A percentile compares a stretch with the other conserved stretches of the same genome.
Evolutionary conservation across 2,329 filamentous ascomycete species (phyloP).

Genomic region (Penicillium capsulatum): DNA sequence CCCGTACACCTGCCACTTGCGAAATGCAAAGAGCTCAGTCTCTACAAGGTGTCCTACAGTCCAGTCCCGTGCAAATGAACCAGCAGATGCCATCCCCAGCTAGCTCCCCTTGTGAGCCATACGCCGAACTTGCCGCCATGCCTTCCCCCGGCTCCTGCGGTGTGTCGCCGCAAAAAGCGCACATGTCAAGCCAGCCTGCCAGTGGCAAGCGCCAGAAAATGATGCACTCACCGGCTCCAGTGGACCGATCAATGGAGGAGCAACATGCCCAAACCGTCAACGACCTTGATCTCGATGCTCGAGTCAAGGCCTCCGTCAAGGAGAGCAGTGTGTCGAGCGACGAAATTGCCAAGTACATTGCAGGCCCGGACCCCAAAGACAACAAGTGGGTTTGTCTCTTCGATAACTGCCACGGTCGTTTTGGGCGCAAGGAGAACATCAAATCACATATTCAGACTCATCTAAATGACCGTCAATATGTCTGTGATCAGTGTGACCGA

Average conservation of each 20-base stretch:
- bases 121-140: constrained; percentile 50
- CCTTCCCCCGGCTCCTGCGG: constrained; percentile 25
- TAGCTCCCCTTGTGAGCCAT: constrained; percentile 46
- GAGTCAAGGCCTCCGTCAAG: constrained; percentile 59
- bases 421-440: constrained; percentile 98
- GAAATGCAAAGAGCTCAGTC: constrained; percentile 47
- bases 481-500: constrained; percentile 88
- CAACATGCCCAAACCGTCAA: constrained; percentile 44
- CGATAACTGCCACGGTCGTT: constrained; percentile 77
- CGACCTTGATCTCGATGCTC: constrained; percentile 50
- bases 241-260: constrained; percentile 38
- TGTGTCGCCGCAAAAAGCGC: constrained; percentile 28
- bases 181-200: constrained; percentile 26
- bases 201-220: constrained; percentile 21
- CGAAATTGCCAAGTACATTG: constrained; percentile 72
- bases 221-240: constrained; percentile 21
- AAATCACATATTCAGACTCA: constrained; percentile 98
- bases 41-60: constrained; percentile 43
- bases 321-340: constrained; percentile 84
- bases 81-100: constrained; percentile 55
- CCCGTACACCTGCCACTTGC: constrained; percentile 31
- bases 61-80: constrained; percentile 35
- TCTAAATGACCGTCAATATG: constrained; percentile 90
- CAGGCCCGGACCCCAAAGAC: constrained; percentile 66
- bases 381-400: constrained; percentile 76